Base-by-base conservation (phyloP, 2,329 filamentous ascomycete species). In the Canariomyces notabilis region DNA sequence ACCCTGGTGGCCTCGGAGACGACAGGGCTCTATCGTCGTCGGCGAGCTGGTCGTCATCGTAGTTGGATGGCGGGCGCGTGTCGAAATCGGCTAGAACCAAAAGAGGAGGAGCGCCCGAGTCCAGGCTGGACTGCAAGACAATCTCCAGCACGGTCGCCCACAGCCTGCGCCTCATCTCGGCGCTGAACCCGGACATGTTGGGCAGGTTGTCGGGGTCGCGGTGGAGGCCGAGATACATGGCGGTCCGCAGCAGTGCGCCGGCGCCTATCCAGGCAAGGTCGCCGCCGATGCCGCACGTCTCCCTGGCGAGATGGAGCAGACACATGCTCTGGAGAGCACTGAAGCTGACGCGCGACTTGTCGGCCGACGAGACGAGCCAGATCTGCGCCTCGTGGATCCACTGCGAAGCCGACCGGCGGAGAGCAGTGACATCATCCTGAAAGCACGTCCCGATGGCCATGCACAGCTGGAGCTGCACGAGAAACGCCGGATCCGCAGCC, bases 161-260 rank as follows among this genome's bases (percentile, higher is more conserved):
- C 1, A 82, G 56, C 2, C 78, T 67, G 4, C 77, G 66, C 2
- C 77, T 69, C 59, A 81, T 70, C 59, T 82, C 79, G 1, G 70
- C 66, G 16, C 69, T 66, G 29, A 75, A 68, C 1, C 63, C 56
- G 2, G 72, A 67, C 66, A 76, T 73, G 16, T 67, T 65, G 6
- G 68, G 66, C 4, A 80, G 68, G 46, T 69, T 63, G 22, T 64
- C 67, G 0, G 79, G 77, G 45, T 82, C 79, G 1, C 75, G 70
- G 56, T 82, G 77, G 5, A 81, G 64, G 3, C 79, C 78, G 69
- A 80, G 79, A 44, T 70, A 70, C 57, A 82, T 73, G 42, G 77
- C 79, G 6, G 69, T 71, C 9, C 77, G 67, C n/a, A 79, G 49
- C 9, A 80, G 50, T 0, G 66, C 61, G 1, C 78, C 78, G 0